phyloP scores from a whole-genome alignment of 176 grass and related monocot genomes.

The Oryza rufipogon region DNA sequence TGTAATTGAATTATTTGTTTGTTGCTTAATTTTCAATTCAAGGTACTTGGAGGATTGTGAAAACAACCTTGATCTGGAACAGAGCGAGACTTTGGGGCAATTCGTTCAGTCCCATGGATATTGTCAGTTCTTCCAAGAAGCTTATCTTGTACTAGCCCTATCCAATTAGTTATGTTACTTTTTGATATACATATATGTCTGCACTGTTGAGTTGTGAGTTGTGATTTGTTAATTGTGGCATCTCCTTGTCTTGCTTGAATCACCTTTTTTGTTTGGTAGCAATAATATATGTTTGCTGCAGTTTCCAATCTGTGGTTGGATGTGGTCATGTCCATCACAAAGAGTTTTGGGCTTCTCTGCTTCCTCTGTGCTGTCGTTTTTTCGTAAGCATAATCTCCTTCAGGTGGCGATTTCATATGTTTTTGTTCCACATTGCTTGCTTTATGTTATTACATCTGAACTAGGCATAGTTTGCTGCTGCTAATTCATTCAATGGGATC shows the following conservation, averaged over 20 bases:
- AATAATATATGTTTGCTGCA: slow-evolving; percentile 23
- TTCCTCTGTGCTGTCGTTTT: slow-evolving; percentile 87
- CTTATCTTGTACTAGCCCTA: slow-evolving; percentile 56
- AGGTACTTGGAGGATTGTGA: slow-evolving; percentile 79
- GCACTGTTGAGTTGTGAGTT: too few relatives aligned
- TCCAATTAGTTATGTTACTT: too few relatives aligned
- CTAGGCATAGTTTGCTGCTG: not conserved
- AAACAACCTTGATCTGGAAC: slow-evolving; percentile 68
- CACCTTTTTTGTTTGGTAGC: too few relatives aligned
- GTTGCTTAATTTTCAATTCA: not conserved
- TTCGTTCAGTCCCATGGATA: slow-evolving; percentile 77
- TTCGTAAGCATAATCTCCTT: slow-evolving; percentile 78
- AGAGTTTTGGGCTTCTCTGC: slow-evolving; percentile 76
- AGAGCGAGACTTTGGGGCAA: slow-evolving; percentile 67
- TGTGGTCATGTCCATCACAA: slow-evolving; percentile 89
- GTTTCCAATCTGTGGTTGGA: slow-evolving; percentile 75
- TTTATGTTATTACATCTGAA: too few relatives aligned
- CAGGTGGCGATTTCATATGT: slow-evolving; percentile 37
- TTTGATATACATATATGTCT: too few relatives aligned
- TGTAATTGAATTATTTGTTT: too few relatives aligned
- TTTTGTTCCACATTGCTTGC: not conserved
- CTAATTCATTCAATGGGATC: slow-evolving; percentile 1
- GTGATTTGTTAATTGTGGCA: too few relatives aligned
- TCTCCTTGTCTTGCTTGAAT: too few relatives aligned
- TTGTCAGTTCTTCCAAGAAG: slow-evolving; percentile 76